These are phyloP conservation scores for Ogataea salicorniae DNA, from an alignment of 805 yeast genomes.

Conservation along the genomic window DNA sequence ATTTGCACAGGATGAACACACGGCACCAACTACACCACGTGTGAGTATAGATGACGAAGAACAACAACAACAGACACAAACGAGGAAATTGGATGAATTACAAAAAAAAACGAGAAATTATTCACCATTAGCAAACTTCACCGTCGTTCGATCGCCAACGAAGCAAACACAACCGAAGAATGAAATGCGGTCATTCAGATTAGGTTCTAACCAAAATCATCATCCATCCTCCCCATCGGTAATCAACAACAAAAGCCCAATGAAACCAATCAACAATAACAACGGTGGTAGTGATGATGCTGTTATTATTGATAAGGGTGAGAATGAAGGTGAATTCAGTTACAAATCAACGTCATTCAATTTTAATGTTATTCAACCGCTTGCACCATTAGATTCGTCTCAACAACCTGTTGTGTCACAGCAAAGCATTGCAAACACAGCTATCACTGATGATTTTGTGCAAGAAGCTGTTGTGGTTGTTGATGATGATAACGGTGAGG, in stretches of 20 bases:
- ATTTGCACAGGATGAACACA: not conserved
- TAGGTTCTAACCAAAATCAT: slow-evolving; percentile 1
- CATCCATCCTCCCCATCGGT: too few relatives aligned
- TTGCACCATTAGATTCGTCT: not conserved
- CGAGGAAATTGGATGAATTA: not conserved
- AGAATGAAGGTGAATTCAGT: not conserved
- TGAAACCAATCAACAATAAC: not conserved
- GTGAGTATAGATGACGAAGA: not conserved
- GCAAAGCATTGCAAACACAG: not conserved
- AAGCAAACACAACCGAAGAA: not conserved
- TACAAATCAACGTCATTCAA: slow-evolving; percentile 9
- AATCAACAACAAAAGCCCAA: not conserved
- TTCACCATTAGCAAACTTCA: slow-evolving; percentile 16
- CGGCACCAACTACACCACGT: not conserved
- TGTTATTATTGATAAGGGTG: not conserved
- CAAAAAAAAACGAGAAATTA: slow-evolving; percentile 5
- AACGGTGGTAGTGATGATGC: too few relatives aligned
- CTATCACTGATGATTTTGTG: not conserved
- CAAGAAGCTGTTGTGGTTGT: not conserved
- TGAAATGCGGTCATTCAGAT: slow-evolving; percentile 9
- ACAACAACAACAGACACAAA: not conserved
- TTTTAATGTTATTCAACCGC: slow-evolving; percentile 6
- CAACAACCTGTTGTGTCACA: not conserved
- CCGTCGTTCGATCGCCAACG: slow-evolving; percentile 10
- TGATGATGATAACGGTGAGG: not conserved